phyloP scores from a whole-genome alignment of 2,329 filamentous ascomycete species.

The Hortaea werneckii region DNA sequence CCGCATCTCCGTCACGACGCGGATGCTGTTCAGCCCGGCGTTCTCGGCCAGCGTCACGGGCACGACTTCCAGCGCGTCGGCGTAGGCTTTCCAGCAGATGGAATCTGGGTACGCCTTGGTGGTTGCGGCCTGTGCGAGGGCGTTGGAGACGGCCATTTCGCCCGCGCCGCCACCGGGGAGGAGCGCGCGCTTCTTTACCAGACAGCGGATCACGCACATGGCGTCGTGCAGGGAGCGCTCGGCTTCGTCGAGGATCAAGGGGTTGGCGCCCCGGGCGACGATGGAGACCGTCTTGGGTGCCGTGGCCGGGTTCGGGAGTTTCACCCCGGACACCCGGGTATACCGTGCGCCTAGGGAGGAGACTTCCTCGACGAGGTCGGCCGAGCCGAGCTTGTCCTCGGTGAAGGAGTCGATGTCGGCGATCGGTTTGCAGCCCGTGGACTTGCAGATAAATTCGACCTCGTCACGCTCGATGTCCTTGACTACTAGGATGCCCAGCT shows the following conservation, averaged over 20 bases:
- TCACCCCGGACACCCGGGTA: conserved; percentile 90
- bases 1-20: conserved; percentile 90
- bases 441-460: conserved; percentile 99
- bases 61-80: conserved; percentile 93
- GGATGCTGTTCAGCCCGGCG: conserved; percentile 94
- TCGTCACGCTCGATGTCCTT: conserved; percentile 99
- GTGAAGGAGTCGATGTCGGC: conserved; percentile 98
- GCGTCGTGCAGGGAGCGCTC: conserved; percentile 95
- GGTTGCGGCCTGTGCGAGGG: conserved; percentile 71
- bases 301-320: conserved; percentile 41
- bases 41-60: conserved; percentile 96
- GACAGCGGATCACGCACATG: conserved; percentile 89
- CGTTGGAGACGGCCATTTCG: conserved; percentile 89
- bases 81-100: conserved; percentile 98
- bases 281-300: conserved; percentile 82
- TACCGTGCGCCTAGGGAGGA: conserved; percentile 80
- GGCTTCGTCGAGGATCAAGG: conserved; percentile 88
- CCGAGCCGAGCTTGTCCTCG: conserved; percentile 91
- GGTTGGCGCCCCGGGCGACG: conserved; percentile 88
- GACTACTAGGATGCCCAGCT: conserved; percentile 87
- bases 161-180: conserved; percentile 94
- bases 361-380: conserved; percentile 88
- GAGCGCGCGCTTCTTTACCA: conserved; percentile 99
- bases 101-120: conserved; percentile 82
- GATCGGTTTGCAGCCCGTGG: conserved; percentile 95